Evolutionary conservation across 2,329 filamentous ascomycete genomes (phyloP), one percentile per base, ranked within the genome.

Genomic region (Dactylellina parvicollis): DNA sequence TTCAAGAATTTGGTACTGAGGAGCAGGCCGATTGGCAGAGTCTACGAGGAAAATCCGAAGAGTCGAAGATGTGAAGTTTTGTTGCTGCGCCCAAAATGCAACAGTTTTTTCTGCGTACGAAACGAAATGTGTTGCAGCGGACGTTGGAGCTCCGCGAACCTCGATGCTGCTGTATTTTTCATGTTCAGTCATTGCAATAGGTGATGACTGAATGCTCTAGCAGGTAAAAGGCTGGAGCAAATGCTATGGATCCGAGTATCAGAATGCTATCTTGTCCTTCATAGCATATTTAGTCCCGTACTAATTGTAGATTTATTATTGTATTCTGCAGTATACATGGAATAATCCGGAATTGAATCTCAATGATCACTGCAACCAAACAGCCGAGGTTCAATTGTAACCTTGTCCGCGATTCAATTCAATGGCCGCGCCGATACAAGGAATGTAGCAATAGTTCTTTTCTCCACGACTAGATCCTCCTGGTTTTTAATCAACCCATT

Each of bases 1-100:
- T 30, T 18, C 20, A 16, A 16, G 40, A 8, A 16, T 12, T 16
- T 40, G n/a, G 7, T 40, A 40, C n/a, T n/a, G n/a, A 40, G 4
- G 7, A 12, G 7, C n/a, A 8, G 26, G 2, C 10, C 12, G 10
- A 22, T 38, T 38, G 12, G 12, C 34, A 14, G 12, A n/a, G 12
- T 38, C 12, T 5, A 9, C 3, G 3, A 38, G 4, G 12, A 16
- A 55, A 20, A 55, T 55, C 32, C 4, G 18, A 16, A n/a, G 28
- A 56, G 16, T 22, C 36, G 16, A 30, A 46, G 10, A 26, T 18
- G 22, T 9, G 18, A 47, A 26, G 28, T 62, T 47, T 70, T 62
- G 66, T 71, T 71, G 66, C 55, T 18, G n/a, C 36, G 55, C 18
- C 65, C 14, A 72, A 72, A 72, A 72, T 72, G 59, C 67, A 72